phyloP scores from a whole-genome alignment of 2,329 filamentous ascomycete genomes.

The Parastagonospora avenae region DNA sequence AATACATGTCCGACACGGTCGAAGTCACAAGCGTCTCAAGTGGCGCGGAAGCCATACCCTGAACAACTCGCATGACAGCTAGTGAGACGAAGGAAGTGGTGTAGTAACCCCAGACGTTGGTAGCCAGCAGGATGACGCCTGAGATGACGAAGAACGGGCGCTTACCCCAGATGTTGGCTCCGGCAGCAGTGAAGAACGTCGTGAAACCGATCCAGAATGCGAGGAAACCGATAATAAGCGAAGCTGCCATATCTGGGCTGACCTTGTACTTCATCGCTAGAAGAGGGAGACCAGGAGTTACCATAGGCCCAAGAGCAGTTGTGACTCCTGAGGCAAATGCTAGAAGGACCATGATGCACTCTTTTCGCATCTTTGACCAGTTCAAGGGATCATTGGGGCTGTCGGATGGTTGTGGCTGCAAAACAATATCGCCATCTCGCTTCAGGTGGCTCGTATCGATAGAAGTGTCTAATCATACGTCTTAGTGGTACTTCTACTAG shows the following conservation, averaged over 20 bases:
- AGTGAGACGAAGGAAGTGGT: conserved; percentile 46
- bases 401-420: conserved; percentile 89
- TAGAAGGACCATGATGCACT: conserved; percentile 40
- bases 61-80: conserved; percentile 69
- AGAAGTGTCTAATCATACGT: conserved; percentile 15
- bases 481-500: not conserved
- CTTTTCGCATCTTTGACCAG: conserved; percentile 35
- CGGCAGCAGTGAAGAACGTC: conserved; percentile 51
- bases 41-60: conserved; percentile 84
- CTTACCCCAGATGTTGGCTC: conserved; percentile 47
- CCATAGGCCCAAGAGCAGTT: conserved; percentile 48
- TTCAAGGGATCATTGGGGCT: conserved; percentile 84
- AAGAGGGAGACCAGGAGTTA: conserved; percentile 46
- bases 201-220: conserved; percentile 48
- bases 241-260: conserved; percentile 46
- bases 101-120: conserved; percentile 50
- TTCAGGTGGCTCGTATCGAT: conserved; percentile 37
- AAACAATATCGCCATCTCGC: conserved; percentile 69
- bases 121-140: conserved; percentile 40
- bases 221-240: conserved; percentile 46
- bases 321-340: conserved; percentile 43
- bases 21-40: conserved; percentile 91
- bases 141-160: conserved; percentile 48
- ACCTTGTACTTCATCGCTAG: conserved; percentile 45
- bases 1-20: conserved; percentile 88